Conservation (phyloP, 805 yeast species). For the Kuraishia ogatae region DNA sequence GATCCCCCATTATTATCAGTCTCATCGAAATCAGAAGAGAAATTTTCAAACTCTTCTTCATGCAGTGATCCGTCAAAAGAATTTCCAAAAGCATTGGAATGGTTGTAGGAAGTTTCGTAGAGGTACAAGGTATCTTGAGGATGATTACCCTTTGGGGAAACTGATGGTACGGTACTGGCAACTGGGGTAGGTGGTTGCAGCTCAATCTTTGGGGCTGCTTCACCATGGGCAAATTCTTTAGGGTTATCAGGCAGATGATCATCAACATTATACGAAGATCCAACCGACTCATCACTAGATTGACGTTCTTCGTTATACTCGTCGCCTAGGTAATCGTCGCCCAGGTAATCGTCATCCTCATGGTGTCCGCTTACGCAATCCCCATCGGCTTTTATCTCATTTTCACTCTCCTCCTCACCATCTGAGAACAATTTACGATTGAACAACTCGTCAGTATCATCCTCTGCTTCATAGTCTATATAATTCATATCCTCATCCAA, state of each 20-base stretch:
- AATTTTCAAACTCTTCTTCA: constrained; percentile 7
- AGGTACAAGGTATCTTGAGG: too few species aligned
- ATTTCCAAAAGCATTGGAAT: background rate
- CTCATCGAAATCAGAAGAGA: constrained; percentile 8
- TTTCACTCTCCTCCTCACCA: constrained; percentile 15
- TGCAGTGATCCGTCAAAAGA: background rate
- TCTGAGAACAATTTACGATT: constrained; percentile 26
- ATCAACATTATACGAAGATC: background rate
- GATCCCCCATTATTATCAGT: background rate
- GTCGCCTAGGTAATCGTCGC: background rate
- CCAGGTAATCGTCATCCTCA: background rate
- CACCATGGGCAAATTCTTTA: background rate
- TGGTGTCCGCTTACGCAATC: background rate
- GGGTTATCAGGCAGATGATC: background rate
- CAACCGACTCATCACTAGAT: background rate
- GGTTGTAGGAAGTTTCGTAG: background rate
- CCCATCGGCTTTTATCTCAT: constrained; percentile 5
- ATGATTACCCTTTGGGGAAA: background rate
- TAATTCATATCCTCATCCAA: constrained; percentile 23
- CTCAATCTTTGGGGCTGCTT: background rate
- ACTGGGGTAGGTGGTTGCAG: background rate
- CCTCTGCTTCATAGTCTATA: constrained; percentile 21
- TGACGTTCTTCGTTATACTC: too few species aligned
- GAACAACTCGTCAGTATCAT: constrained; percentile 29
- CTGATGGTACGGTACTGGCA: background rate